Evolutionary conservation across 768 basidiomycete genomes (phyloP).

Genomic region (Lactarius deliciosus): DNA sequence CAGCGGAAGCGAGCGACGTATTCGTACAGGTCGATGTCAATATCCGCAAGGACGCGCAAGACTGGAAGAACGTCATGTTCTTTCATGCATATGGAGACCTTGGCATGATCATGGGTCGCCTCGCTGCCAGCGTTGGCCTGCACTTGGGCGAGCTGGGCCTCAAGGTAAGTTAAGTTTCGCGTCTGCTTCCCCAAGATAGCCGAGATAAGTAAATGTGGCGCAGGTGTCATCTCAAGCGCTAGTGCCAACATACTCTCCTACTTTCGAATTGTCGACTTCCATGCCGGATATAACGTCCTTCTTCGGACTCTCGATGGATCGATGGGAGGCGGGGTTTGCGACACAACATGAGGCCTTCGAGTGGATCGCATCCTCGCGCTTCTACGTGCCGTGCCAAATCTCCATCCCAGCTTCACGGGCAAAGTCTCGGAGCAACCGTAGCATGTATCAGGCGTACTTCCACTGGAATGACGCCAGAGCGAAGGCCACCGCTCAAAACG

Average conservation of each 20-base stretch:
- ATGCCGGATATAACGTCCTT: slow-evolving; percentile 54
- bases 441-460: slow-evolving; percentile 61
- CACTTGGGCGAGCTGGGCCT: slow-evolving; percentile 53
- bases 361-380: slow-evolving; percentile 56
- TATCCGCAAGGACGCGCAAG: slow-evolving; percentile 51
- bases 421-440: slow-evolving; percentile 48
- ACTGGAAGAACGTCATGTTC: slow-evolving; percentile 52
- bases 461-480: slow-evolving; percentile 33
- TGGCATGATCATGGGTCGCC: slow-evolving; percentile 63
- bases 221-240: slow-evolving; percentile 41
- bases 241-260: slow-evolving; percentile 36
- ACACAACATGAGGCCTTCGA: slow-evolving; percentile 54
- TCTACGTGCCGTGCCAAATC: slow-evolving; percentile 49
- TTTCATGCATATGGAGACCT: slow-evolving; percentile 69
- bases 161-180: slow-evolving; percentile 43
- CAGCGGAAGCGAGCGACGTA: slow-evolving; percentile 27
- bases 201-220: slow-evolving; percentile 33
- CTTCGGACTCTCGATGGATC: slow-evolving; percentile 54
- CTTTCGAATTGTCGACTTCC: slow-evolving; percentile 51
- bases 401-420: slow-evolving; percentile 28
- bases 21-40: slow-evolving; percentile 62
- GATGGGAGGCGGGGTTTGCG: slow-evolving; percentile 53
- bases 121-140: slow-evolving; percentile 53
- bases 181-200: background rate
- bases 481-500: background rate